Conservation (phyloP, 2,329 filamentous ascomycete species). For the Metarhizium brunneum region DNA sequence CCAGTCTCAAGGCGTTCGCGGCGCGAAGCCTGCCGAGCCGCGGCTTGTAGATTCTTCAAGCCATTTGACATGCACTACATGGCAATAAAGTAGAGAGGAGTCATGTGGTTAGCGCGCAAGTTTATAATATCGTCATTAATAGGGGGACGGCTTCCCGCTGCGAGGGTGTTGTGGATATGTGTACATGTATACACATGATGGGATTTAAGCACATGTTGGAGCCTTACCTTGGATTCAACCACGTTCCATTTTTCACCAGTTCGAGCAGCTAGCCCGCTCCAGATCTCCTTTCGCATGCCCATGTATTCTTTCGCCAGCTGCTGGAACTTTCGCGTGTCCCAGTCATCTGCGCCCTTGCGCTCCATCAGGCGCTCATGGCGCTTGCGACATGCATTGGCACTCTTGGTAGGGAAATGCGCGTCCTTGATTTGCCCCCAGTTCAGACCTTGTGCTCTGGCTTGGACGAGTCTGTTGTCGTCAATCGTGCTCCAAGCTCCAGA, state of each 20-base stretch:
- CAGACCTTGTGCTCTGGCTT: constrained; percentile 62
- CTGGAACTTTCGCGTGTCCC: constrained; percentile 69
- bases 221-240: constrained; percentile 49
- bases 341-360: constrained; percentile 64
- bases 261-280: constrained; percentile 61
- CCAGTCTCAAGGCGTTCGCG: constrained; percentile 50
- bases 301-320: constrained; percentile 70
- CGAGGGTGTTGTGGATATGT: no score
- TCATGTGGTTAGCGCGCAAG: neutral
- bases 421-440: constrained; percentile 78
- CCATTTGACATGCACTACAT: constrained; percentile 73
- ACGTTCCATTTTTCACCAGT: constrained; percentile 79
- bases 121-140: no score
- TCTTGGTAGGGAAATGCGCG: constrained; percentile 68
- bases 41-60: constrained; percentile 68
- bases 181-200: no score
- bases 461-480: constrained; percentile 66
- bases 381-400: constrained; percentile 78
- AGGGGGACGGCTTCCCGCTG: no score
- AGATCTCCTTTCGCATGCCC: constrained; percentile 71
- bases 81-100: neutral
- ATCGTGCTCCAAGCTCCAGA: constrained; percentile 62
- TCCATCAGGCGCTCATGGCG: constrained; percentile 79
- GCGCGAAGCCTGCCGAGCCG: constrained; percentile 55
- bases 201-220: no score